Conservation (phyloP, 2,329 filamentous ascomycete species). For the Zasmidium angulare region DNA sequence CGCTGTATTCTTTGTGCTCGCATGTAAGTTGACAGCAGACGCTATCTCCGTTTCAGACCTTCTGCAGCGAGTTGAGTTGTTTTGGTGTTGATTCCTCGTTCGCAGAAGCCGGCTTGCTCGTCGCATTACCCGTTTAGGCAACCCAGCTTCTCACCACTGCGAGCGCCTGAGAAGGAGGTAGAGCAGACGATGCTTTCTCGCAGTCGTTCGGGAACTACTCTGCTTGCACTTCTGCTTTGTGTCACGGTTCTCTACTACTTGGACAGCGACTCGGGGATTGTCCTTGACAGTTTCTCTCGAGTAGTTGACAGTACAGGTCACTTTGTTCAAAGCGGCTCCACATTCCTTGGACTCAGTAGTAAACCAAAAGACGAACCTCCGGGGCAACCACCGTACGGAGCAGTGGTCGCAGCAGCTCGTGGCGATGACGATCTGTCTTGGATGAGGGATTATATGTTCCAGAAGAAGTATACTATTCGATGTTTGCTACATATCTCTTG, state of each 20-base stretch:
- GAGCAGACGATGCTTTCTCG: background rate
- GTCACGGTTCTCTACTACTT: background rate
- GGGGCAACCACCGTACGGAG: constrained; percentile 15
- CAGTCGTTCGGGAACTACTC: background rate
- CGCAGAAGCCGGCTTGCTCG: too few species aligned
- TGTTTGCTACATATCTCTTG: background rate
- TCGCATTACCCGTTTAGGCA: too few species aligned
- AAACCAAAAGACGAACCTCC: constrained; percentile 3
- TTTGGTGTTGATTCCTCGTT: too few species aligned
- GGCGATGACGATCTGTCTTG: constrained; percentile 14
- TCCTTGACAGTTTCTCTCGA: background rate
- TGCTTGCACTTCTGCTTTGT: background rate
- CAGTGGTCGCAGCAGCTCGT: constrained; percentile 18
- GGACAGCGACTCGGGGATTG: background rate
- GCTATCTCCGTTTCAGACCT: too few species aligned
- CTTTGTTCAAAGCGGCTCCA: background rate
- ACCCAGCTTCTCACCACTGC: too few species aligned
- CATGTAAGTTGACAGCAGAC: too few species aligned
- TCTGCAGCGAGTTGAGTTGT: too few species aligned
- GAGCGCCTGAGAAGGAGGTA: too few species aligned
- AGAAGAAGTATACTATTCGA: constrained; percentile 7
- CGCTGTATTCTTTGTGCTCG: background rate
- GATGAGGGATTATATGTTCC: constrained; percentile 9
- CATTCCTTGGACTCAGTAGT: background rate
- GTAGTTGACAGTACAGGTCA: background rate